Percentiles rank a stretch among this genome's conserved stretches.
Conservation (phyloP, 208 protist species). For the Leishmania aethiopica region DNA sequence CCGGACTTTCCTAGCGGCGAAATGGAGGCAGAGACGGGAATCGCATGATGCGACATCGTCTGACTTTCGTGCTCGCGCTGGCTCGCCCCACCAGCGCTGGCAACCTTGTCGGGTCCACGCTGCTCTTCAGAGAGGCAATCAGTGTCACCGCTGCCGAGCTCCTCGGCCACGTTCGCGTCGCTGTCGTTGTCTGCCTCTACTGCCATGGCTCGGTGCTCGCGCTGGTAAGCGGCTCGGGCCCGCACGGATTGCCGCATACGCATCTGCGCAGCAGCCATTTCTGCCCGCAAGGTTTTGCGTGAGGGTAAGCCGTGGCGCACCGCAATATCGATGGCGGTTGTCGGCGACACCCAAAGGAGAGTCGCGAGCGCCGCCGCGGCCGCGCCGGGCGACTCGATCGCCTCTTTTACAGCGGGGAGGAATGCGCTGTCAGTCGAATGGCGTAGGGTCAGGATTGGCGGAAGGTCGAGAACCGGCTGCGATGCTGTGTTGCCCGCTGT, state of each 20-base stretch:
- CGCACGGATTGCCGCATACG: conserved; percentile 46
- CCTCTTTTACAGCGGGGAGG: background rate
- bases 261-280: conserved; percentile 32
- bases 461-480: conserved; percentile 15
- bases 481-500: background rate
- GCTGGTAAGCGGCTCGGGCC: conserved; percentile 40
- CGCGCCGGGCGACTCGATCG: background rate
- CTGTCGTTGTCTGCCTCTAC: background rate
- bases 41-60: background rate
- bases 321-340: conserved; percentile 26
- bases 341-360: conserved; percentile 22
- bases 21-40: background rate
- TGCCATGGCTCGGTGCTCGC: conserved; percentile 14
- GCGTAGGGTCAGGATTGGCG: conserved; percentile 20
- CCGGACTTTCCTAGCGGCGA: background rate
- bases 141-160: background rate
- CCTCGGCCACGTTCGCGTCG: background rate
- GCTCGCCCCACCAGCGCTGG: background rate
- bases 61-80: background rate
- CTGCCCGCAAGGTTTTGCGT: conserved; percentile 13
- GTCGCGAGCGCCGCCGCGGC: background rate
- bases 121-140: background rate
- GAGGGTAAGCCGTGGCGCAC: conserved; percentile 22
- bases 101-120: too few relatives aligned
- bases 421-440: background rate